phyloP scores from a whole-genome alignment of 225 moss, liverwort and hornwort species.

The Anthoceros angustus region DNA sequence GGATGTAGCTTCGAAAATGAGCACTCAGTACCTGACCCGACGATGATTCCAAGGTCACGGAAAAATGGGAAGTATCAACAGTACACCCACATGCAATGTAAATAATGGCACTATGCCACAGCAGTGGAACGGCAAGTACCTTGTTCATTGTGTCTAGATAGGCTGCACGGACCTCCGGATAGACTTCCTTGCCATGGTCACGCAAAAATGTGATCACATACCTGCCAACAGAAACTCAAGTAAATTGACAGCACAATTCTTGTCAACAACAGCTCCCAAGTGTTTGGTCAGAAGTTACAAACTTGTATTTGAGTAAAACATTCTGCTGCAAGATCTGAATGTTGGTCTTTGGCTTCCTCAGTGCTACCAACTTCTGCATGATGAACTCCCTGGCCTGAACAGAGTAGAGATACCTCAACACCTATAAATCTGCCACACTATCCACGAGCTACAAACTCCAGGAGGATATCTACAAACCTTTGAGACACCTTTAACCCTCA shows the following conservation, averaged over 20 bases:
- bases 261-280: not conserved
- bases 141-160: slow-evolving; percentile 99
- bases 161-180: slow-evolving; percentile 82
- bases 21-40: slow-evolving; percentile 70
- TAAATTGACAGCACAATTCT: not conserved
- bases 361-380: slow-evolving; percentile 81
- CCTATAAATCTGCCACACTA: not conserved
- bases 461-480: slow-evolving; percentile 32
- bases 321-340: slow-evolving; percentile 99
- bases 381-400: slow-evolving; percentile 88
- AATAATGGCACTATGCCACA: not conserved
- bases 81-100: too few species aligned
- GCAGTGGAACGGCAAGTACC: slow-evolving; percentile 17
- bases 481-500: slow-evolving; percentile 66
- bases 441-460: not conserved
- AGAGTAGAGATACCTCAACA: slow-evolving; percentile 7
- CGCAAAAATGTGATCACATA: slow-evolving; percentile 84
- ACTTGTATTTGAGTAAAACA: slow-evolving; percentile 95
- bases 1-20: slow-evolving; percentile 95
- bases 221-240: slow-evolving; percentile 19
- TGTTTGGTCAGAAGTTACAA: slow-evolving; percentile 7
- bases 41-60: not conserved
- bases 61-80: too few species aligned
- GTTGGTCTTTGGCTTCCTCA: slow-evolving; percentile 97
- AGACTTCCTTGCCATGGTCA: slow-evolving; percentile 91